Evolutionary conservation across 2,329 filamentous ascomycete genomes (phyloP).

Genomic region (Hirsutella rhossiliensis): DNA sequence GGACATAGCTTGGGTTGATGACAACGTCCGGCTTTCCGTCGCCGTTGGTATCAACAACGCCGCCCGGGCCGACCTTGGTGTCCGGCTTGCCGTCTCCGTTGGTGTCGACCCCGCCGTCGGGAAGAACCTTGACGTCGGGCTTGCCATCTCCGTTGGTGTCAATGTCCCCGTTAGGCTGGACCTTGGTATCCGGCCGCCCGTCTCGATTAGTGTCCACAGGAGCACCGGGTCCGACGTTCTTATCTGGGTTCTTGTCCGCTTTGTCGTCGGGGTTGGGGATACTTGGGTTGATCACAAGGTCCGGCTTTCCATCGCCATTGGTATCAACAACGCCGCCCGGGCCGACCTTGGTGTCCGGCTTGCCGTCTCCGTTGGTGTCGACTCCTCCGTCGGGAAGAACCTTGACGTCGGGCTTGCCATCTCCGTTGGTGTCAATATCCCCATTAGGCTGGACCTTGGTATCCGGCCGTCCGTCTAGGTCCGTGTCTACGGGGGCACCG

Average conservation of each 20-base stretch:
- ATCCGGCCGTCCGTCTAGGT: too few species aligned
- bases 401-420: neutral
- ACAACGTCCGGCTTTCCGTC: neutral
- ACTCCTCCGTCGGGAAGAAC: neutral
- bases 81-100: constrained; percentile 1
- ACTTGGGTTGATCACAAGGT: neutral
- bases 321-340: neutral
- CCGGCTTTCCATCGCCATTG: neutral
- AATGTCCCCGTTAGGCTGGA: neutral
- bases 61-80: neutral
- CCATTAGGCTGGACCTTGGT: too few species aligned
- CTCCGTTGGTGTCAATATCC: neutral
- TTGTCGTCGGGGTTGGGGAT: too few species aligned
- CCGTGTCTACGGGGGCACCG: too few species aligned
- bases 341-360: neutral
- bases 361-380: constrained; percentile 1
- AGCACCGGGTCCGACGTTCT: too few species aligned
- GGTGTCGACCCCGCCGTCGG: neutral
- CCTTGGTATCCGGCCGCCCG: too few species aligned
- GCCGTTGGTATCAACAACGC: neutral
- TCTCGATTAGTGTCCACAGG: too few species aligned
- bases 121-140: neutral
- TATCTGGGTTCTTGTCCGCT: too few species aligned
- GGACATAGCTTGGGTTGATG: too few species aligned
- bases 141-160: neutral